These are phyloP conservation scores for Abortiporus biennis DNA, from an alignment of 1,284 basidiomycete species.

Conservation along the genomic window DNA sequence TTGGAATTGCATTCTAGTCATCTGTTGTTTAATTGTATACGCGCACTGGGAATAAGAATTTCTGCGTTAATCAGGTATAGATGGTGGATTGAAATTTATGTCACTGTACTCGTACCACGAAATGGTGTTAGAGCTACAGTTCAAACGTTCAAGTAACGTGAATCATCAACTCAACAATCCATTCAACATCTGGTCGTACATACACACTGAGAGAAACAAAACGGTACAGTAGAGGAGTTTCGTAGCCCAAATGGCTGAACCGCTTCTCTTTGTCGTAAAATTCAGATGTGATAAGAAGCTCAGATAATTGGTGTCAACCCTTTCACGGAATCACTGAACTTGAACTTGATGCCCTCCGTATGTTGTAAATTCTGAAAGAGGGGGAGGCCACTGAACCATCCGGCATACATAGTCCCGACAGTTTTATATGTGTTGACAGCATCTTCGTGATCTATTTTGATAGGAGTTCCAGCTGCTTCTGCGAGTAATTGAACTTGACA, in stretches of 20 bases:
- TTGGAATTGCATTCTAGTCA: constrained; percentile 10
- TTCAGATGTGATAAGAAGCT: too few relatives aligned
- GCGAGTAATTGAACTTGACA: constrained; percentile 49
- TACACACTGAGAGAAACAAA: too few relatives aligned
- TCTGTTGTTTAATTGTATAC: constrained; percentile 33
- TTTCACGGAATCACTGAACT: too few relatives aligned
- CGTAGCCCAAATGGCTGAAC: too few relatives aligned
- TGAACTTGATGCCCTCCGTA: constrained; percentile 25
- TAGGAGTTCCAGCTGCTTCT: constrained; percentile 37
- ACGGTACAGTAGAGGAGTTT: too few relatives aligned
- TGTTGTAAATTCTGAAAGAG: constrained; percentile 33
- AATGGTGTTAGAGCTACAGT: too few relatives aligned
- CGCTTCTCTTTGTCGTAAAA: too few relatives aligned
- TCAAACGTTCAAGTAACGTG: too few relatives aligned
- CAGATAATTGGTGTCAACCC: too few relatives aligned
- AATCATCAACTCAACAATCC: too few relatives aligned
- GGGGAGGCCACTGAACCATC: constrained; percentile 33
- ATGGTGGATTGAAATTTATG: constrained; percentile 3
- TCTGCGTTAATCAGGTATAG: constrained; percentile 25
- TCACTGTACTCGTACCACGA: too few relatives aligned
- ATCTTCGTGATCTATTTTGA: constrained; percentile 22
- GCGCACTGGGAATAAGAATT: constrained; percentile 18
- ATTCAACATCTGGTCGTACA: too few relatives aligned
- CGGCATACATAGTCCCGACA: constrained; percentile 26
- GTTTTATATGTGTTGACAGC: constrained; percentile 21